Percentiles rank a stretch among this genome's conserved stretches.
These are phyloP conservation scores for Scedosporium aurantiacum DNA, from an alignment of 2,329 filamentous ascomycete genomes.

Conservation along the genomic window DNA sequence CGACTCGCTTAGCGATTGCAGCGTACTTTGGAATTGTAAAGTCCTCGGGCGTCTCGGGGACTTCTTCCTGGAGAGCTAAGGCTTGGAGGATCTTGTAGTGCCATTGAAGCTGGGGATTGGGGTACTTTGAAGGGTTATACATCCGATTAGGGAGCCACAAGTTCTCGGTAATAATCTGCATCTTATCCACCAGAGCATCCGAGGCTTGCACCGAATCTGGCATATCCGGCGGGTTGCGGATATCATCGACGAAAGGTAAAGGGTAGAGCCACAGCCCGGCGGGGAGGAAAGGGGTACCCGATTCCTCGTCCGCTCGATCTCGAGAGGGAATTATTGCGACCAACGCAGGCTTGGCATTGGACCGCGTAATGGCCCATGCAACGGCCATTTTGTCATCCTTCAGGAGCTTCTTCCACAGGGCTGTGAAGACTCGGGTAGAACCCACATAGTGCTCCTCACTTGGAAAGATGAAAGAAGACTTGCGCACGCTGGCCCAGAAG, in stretches of 20 bases:
- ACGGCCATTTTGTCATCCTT: conserved; percentile 71
- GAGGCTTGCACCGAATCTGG: conserved; percentile 44
- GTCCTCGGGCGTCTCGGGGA: conserved; percentile 64
- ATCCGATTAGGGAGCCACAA: conserved; percentile 75
- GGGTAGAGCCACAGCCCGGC: conserved; percentile 82
- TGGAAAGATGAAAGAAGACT: conserved; percentile 87
- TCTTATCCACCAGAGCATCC: conserved; percentile 64
- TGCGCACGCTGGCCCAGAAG: conserved; percentile 75
- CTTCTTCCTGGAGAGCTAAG: conserved; percentile 80
- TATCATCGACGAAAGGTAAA: conserved; percentile 80
- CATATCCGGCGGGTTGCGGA: conserved; percentile 61
- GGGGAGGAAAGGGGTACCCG: conserved; percentile 60
- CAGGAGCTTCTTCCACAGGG: conserved; percentile 77
- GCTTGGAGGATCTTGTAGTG: conserved; percentile 92
- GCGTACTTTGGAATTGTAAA: conserved; percentile 74
- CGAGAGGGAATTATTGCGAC: conserved; percentile 72
- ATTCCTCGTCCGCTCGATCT: conserved; percentile 51
- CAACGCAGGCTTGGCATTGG: conserved; percentile 68
- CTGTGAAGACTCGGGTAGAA: conserved; percentile 85
- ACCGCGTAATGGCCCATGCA: conserved; percentile 79
- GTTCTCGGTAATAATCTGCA: conserved; percentile 74
- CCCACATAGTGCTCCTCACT: conserved; percentile 84
- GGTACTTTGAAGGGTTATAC: conserved; percentile 79
- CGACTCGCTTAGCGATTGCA: conserved; percentile 82
- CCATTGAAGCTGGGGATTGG: conserved; percentile 90